Evolutionary conservation across 1,284 basidiomycete species (phyloP), one percentile per base, ranked within the genome.

Genomic region (Rhodotorula sp.): DNA sequence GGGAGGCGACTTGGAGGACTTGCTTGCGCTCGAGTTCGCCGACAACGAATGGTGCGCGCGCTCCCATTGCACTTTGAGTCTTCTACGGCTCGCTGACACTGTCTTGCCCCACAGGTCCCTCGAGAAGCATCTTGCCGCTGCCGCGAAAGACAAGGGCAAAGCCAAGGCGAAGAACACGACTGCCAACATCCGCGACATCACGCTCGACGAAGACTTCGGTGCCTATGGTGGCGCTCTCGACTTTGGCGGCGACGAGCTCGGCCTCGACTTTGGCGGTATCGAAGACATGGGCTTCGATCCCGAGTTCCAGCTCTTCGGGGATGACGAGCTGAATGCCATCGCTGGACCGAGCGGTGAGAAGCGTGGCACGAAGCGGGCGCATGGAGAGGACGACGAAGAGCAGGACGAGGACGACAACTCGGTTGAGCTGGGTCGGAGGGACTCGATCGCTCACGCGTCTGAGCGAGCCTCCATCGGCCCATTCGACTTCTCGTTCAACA

Each of bases 111-210:
- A 26, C 55, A 69, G 70, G 72, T 64, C 67, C 11, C 64, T 74
- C 58, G 71, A 71, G 48, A 71, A 67, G 57, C 59, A 67, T 28
- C 51, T 66, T 16, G 64, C 70, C 18, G 62, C 71, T 2, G 57
- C 62, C n/a, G 62, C 56, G 7, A 55, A 48, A 2, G 62, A 60
- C 30, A 34, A 40, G 18, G 62, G 65, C 44, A 67, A 55, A 53
- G 65, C 59, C 50, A 75, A 71, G 50, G 57, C 55, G 16, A 57
- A 57, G 24, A 57, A 57, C 37, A 57, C 55, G 55, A 68, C 65
- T 24, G 68, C 72, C 37, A 71, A 65, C 48, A 48, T 62, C 28
- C 74, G 72, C 61, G 76, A 77, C 65, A 77, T 77, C 65, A 75
- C 75, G 18, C 68, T 76, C 59, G 72, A 71, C 46, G 76, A 75